Evolutionary conservation across 495 filamentous ascomycete species (phyloP), one percentile per base, ranked within the genome.

Genomic region (Lindgomyces ingoldianus): DNA sequence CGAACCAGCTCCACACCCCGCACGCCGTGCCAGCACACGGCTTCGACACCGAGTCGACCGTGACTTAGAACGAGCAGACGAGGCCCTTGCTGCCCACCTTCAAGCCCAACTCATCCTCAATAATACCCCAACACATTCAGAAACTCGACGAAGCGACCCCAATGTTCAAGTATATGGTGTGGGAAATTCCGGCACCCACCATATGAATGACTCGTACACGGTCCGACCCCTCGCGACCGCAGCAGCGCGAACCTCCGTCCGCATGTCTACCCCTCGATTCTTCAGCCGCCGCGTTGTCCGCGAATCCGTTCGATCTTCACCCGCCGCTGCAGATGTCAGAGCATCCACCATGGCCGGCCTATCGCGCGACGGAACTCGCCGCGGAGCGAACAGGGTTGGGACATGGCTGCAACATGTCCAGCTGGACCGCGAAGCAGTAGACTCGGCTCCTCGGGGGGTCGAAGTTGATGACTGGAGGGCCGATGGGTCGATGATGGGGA

Each of bases 81-180:
- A 84, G 57, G 81, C 80, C 22, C 65, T 85, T 8, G 82, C 85
- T 24, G 76, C 81, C 11, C 77, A 81, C 18, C 73, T 88, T 29
- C 83, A 86, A 60, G 74, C 75, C 0, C 81, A 14, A 74, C 76
- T 54, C 64, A 78, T 0, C 74, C 77, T 53, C 73, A 71, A 41
- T 74, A 76, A 46, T 8, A 59, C 57, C 26, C 64, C 56, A 10
- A 57, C 54, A 12, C 25, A 39, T n/a, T 68, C 64, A 0, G 68
- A 64, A 30, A 21, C 29, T 27, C 39, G 54, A 3, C 65, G 63
- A 24, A 50, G 55, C 29, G 55, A 60, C 26, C 50, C 54, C 3
- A 21, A 41, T 19, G 58, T 68, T 8, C 54, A 66, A n/a, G 64
- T 70, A 14, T 70, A 67, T 33, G 63, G 68, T 1, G 21, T 68